Conservation (phyloP, 768 basidiomycete species). For the Boletus speciosus region DNA sequence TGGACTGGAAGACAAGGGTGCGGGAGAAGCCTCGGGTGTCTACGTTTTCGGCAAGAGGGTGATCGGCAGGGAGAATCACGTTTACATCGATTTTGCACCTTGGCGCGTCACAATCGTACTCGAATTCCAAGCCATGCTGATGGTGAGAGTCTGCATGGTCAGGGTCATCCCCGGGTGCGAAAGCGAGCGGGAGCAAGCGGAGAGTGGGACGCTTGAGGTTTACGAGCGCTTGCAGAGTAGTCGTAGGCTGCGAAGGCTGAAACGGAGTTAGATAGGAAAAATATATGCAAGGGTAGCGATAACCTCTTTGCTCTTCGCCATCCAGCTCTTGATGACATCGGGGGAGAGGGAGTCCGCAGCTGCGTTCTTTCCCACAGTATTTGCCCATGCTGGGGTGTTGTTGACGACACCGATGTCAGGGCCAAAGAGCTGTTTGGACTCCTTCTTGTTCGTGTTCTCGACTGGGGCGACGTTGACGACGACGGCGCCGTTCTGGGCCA, state of each 20-base stretch:
- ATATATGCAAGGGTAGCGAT: neutral
- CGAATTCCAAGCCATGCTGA: constrained; percentile 82
- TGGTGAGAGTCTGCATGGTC: constrained; percentile 48
- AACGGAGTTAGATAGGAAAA: constrained; percentile 1
- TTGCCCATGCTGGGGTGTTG: constrained; percentile 69
- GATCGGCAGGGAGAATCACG: constrained; percentile 64
- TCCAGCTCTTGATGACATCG: constrained; percentile 79
- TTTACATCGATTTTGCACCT: constrained; percentile 79
- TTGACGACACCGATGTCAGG: constrained; percentile 81
- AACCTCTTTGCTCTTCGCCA: constrained; percentile 85
- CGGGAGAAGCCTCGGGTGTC: constrained; percentile 28
- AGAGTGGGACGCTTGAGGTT: constrained; percentile 91
- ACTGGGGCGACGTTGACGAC: constrained; percentile 22
- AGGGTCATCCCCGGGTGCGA: constrained; percentile 44
- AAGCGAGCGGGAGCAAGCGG: constrained; percentile 62
- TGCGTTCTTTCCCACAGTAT: constrained; percentile 57
- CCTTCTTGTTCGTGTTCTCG: constrained; percentile 37
- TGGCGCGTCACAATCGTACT: constrained; percentile 88
- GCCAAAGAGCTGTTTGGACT: constrained; percentile 78
- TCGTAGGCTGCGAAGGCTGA: constrained; percentile 79
- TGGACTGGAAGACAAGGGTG: constrained; percentile 39
- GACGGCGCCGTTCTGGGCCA: constrained; percentile 41
- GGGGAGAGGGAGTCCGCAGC: constrained; percentile 72
- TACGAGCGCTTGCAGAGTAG: constrained; percentile 90
- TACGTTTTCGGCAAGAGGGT: constrained; percentile 49